Percentiles rank a stretch among this genome's conserved stretches.
These are phyloP conservation scores for Wallacemonas sp. DNA, from an alignment of 208 protist genomes.

Conservation along the genomic window DNA sequence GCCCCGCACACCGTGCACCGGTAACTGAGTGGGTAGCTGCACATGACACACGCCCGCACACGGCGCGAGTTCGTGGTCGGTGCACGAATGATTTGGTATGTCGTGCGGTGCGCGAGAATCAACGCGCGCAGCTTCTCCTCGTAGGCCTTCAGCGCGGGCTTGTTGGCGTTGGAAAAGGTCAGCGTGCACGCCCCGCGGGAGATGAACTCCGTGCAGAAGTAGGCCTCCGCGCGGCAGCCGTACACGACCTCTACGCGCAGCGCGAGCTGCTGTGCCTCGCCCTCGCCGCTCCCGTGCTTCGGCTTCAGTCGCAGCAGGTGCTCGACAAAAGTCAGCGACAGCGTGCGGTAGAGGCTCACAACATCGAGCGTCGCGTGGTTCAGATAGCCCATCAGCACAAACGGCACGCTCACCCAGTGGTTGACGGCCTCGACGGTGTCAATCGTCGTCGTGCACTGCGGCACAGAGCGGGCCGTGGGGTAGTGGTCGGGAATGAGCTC, in stretches of 20 bases:
- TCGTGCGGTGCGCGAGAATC: constrained; percentile 23
- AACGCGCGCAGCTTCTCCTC: constrained; percentile 63
- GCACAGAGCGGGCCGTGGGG: constrained; percentile 43
- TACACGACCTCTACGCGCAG: constrained; percentile 80
- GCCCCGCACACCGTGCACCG: constrained; percentile 76
- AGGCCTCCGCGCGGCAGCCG: constrained; percentile 68
- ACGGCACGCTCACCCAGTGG: constrained; percentile 62
- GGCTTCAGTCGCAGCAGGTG: constrained; percentile 58
- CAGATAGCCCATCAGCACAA: constrained; percentile 70
- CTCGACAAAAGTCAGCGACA: constrained; percentile 74
- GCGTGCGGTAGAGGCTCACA: constrained; percentile 52
- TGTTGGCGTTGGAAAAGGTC: constrained; percentile 43
- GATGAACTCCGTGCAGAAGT: constrained; percentile 81
- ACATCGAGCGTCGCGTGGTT: constrained; percentile 56
- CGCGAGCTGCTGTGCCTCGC: constrained; percentile 25
- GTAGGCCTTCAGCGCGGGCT: constrained; percentile 54
- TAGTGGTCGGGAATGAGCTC: constrained; percentile 74
- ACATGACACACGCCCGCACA: constrained; percentile 45
- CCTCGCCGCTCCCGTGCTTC: neutral
- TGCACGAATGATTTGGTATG: constrained; percentile 46
- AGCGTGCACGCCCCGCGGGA: constrained; percentile 52
- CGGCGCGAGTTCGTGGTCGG: constrained; percentile 12
- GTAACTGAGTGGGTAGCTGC: constrained; percentile 47
- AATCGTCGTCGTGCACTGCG: constrained; percentile 70
- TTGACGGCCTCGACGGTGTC: constrained; percentile 53